Conservation (phyloP, 2,329 filamentous ascomycete genomes). For the Beauveria bassiana region DNA sequence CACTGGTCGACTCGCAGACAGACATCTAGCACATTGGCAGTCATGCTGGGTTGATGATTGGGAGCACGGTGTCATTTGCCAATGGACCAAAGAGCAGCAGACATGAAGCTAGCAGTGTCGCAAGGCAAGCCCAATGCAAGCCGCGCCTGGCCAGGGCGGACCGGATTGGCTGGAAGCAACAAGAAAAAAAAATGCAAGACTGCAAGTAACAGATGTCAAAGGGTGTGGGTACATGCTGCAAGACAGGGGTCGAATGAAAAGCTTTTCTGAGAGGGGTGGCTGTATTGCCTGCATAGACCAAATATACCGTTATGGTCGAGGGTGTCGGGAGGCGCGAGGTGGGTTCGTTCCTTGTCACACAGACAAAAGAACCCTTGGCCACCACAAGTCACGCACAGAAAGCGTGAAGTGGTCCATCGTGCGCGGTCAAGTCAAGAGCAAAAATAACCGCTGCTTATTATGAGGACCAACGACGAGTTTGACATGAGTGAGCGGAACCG, state of each 20-base stretch:
- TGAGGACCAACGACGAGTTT: background rate
- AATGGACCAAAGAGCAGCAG: conserved; percentile 2
- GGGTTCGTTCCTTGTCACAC: conserved; percentile 1
- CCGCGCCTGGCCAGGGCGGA: background rate
- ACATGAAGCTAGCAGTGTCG: conserved; percentile 1
- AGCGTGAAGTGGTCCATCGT: background rate
- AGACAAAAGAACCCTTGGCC: conserved; percentile 8
- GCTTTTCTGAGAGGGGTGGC: conserved; percentile 14
- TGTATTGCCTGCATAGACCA: conserved; percentile 23
- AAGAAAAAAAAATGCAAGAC: background rate
- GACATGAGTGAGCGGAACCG: conserved; percentile 2
- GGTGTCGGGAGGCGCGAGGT: conserved; percentile 14
- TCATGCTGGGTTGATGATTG: background rate
- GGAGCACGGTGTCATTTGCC: background rate
- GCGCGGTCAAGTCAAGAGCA: background rate
- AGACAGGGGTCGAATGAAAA: conserved; percentile 15
- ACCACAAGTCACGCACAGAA: conserved; percentile 2
- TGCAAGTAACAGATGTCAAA: conserved; percentile 15
- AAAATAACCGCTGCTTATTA: background rate
- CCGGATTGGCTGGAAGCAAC: conserved; percentile 2
- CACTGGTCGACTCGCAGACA: background rate
- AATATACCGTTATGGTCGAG: conserved; percentile 22
- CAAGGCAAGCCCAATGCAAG: conserved; percentile 9
- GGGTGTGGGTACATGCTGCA: background rate
- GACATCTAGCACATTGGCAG: background rate